These are phyloP conservation scores for Raphanus hybrid DNA, from an alignment of 441 rosid species.

Conservation along the genomic window DNA sequence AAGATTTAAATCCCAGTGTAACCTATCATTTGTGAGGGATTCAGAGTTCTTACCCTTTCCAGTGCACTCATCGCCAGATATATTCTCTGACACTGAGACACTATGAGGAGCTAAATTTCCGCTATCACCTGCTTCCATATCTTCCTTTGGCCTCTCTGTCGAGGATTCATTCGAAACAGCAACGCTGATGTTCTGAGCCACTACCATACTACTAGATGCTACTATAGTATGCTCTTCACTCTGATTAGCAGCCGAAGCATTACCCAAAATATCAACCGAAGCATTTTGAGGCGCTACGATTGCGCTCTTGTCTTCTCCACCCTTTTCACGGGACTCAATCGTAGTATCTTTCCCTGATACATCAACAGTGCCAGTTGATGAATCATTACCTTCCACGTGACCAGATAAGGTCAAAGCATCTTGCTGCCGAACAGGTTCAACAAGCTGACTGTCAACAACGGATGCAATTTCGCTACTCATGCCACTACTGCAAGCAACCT, in stretches of 20 bases:
- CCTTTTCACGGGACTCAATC: not conserved
- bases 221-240: not conserved
- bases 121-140: conserved; percentile 1
- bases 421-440: not conserved
- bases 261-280: not conserved
- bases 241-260: not conserved
- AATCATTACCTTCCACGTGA: conserved; percentile 19
- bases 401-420: conserved; percentile 2
- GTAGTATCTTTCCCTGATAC: not conserved
- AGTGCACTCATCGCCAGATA: not conserved
- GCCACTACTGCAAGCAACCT: conserved; percentile 52
- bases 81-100: not conserved
- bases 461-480: conserved; percentile 10
- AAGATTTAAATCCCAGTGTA: conserved; percentile 27
- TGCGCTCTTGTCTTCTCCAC: not conserved
- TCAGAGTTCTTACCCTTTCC: conserved; percentile 14
- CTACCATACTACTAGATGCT: not conserved
- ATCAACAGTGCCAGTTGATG: conserved; percentile 1
- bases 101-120: not conserved
- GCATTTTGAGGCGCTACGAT: not conserved
- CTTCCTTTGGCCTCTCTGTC: conserved; percentile 1
- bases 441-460: not conserved
- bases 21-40: conserved; percentile 4
- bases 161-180: conserved; percentile 24
- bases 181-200: not conserved